These are phyloP conservation scores for Hansfordia pulvinata DNA, from an alignment of 2,329 filamentous ascomycete species.

Conservation along the genomic window DNA sequence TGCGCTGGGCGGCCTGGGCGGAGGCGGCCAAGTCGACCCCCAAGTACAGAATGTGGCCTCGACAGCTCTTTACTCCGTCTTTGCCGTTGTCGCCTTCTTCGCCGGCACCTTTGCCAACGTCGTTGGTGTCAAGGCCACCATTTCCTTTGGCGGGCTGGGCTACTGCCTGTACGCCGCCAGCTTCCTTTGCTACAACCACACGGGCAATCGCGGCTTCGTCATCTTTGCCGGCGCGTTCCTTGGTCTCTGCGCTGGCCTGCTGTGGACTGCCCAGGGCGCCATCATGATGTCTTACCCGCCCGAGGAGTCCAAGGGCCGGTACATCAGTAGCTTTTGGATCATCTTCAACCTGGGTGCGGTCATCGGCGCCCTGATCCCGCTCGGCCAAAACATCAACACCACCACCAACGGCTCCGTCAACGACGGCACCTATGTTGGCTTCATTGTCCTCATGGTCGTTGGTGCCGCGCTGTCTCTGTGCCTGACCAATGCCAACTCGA, in stretches of 20 bases:
- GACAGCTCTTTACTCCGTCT: conserved; percentile 33
- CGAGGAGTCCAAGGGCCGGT: conserved; percentile 72
- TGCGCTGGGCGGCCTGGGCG: conserved; percentile 50
- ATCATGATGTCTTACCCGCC: conserved; percentile 85
- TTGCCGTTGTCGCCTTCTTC: conserved; percentile 50
- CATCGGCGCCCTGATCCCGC: conserved; percentile 67
- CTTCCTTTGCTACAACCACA: conserved; percentile 61
- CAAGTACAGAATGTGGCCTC: conserved; percentile 46
- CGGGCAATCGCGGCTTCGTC: conserved; percentile 52
- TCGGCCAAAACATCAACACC: conserved; percentile 56
- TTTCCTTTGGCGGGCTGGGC: conserved; percentile 61
- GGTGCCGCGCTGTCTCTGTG: conserved; percentile 49
- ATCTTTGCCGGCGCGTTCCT: conserved; percentile 66
- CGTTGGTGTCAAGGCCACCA: conserved; percentile 53
- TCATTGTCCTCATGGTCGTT: conserved; percentile 56
- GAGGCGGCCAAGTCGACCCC: conserved; percentile 43
- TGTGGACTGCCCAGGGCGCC: conserved; percentile 74
- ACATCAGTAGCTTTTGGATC: conserved; percentile 86
- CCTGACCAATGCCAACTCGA: conserved; percentile 49
- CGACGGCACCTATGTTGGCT: conserved; percentile 64
- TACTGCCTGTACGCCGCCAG: conserved; percentile 63
- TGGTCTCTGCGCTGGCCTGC: conserved; percentile 63
- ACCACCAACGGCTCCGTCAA: conserved; percentile 30
- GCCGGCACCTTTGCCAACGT: conserved; percentile 69
- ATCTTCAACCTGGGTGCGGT: conserved; percentile 91